Evolutionary conservation across 2,329 filamentous ascomycete species (phyloP).

Genomic region (Xylaria sp.): DNA sequence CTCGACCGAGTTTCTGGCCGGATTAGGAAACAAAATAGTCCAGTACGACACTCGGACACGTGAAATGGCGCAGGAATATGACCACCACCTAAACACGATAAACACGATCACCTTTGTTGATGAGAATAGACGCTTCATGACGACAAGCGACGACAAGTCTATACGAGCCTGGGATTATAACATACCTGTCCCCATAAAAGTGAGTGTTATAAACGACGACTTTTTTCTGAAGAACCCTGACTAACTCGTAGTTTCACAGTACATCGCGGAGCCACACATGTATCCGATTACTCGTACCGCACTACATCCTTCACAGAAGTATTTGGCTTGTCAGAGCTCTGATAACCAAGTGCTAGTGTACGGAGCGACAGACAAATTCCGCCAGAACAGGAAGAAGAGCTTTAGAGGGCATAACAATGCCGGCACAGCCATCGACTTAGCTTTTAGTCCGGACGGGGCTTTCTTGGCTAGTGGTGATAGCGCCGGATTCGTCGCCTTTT

Average conservation of each 20-base stretch:
- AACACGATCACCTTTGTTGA: conserved; percentile 98
- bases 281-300: conserved; percentile 91
- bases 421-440: conserved; percentile 90
- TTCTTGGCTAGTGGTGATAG: conserved; percentile 90
- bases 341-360: conserved; percentile 99
- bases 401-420: conserved; percentile 97
- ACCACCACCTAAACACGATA: conserved; percentile 96
- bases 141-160: conserved; percentile 96
- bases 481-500: conserved; percentile 92
- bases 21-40: conserved; percentile 98
- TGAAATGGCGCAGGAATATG: conserved; percentile 94
- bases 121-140: conserved; percentile 94
- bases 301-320: conserved; percentile 89
- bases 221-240: neutral
- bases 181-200: conserved; percentile 93
- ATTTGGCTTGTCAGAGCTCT: conserved; percentile 90
- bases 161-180: conserved; percentile 98
- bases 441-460: conserved; percentile 89
- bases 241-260: conserved; percentile 58
- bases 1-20: conserved; percentile 90
- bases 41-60: conserved; percentile 89
- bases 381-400: conserved; percentile 96
- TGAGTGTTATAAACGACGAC: neutral
- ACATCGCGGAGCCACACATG: conserved; percentile 98
- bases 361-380: conserved; percentile 92